These are phyloP conservation scores for Erodium texanum DNA, from an alignment of 441 rosid genomes.

Conservation along the genomic window DNA sequence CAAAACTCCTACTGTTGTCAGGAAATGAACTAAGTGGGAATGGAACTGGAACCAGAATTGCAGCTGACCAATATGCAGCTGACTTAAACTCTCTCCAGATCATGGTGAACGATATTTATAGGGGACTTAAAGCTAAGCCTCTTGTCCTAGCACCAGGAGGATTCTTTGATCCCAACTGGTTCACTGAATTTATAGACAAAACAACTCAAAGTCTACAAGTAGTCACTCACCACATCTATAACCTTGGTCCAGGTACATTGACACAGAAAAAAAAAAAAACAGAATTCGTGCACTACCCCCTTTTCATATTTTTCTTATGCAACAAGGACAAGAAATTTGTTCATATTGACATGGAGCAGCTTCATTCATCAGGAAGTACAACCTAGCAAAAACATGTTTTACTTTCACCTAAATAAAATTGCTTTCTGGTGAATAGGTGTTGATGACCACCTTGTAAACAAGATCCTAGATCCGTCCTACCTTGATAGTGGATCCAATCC, in stretches of 20 bases:
- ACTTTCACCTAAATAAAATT: background rate
- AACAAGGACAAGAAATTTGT: background rate
- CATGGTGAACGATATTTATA: conserved; percentile 44
- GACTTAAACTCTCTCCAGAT: conserved; percentile 51
- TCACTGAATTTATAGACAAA: conserved; percentile 46
- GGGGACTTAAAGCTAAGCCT: conserved; percentile 41
- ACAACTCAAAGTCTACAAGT: conserved; percentile 43
- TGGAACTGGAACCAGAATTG: conserved; percentile 67
- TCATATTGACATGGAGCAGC: background rate
- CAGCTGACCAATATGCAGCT: conserved; percentile 63
- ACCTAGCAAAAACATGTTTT: background rate
- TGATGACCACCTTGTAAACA: conserved; percentile 63
- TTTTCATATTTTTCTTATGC: background rate
- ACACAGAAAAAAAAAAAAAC: background rate
- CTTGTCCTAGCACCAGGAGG: conserved; percentile 82
- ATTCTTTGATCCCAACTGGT: conserved; percentile 69
- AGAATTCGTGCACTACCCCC: background rate
- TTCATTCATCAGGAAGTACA: background rate
- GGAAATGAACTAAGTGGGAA: conserved; percentile 82
- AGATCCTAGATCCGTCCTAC: conserved; percentile 61
- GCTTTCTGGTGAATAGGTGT: conserved; percentile 37
- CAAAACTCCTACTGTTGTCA: conserved; percentile 19
- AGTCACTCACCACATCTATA: conserved; percentile 80
- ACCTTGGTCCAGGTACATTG: conserved; percentile 80
- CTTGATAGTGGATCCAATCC: conserved; percentile 53